Evolutionary conservation across 148 eudicot species (phyloP), one percentile per base, ranked within the genome.

Genomic region (Rhododendron henanense): DNA sequence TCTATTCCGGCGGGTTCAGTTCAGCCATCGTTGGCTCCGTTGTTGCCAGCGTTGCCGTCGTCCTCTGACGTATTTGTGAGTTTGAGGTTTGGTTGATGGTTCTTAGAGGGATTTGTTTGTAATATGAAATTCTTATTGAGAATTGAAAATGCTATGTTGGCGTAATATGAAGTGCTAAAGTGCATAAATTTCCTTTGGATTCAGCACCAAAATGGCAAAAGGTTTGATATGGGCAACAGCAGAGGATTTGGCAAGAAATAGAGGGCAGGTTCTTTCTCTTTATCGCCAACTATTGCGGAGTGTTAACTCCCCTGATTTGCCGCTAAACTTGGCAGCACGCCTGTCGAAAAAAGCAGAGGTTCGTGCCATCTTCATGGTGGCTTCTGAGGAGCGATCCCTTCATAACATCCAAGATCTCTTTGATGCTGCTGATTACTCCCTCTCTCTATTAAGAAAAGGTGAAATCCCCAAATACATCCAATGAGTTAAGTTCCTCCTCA

Each of bases 271-370:
- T 39, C 57, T 86, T 55, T 86, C 87, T 9, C 85, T 69, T 53
- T 86, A 86, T 81, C 87, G 87, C 28, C 87, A 86, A 86, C 28
- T 86, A 21, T 81, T 86, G 74, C 81, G 85, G 71, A 86, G 87
- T 76, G 81, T 86, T 55, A 86, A 82, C 57, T 86, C 87, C 44
- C 87, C 87, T 37, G 81, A 86, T 81, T 86, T 86, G 87, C 87
- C 85, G 0, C 75, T 86, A 18, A 81, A 53, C 21, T 53, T 81
- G 82, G 84, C 81, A 21, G 87, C 87, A 77, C 28, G 87, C 76
- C 81, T 81, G n/a, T 81, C 85, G 5, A 81, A 81, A 39, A 86
- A 81, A 39, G 85, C 87, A 21, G 84, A 86, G 81, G 85, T 86
- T 74, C 87, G 81, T 73, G 84, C 81, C 25, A 86, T 86, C 25